Evolutionary conservation across 495 filamentous ascomycete species (phyloP).

Genomic region (Annulohypoxylon nitens): DNA sequence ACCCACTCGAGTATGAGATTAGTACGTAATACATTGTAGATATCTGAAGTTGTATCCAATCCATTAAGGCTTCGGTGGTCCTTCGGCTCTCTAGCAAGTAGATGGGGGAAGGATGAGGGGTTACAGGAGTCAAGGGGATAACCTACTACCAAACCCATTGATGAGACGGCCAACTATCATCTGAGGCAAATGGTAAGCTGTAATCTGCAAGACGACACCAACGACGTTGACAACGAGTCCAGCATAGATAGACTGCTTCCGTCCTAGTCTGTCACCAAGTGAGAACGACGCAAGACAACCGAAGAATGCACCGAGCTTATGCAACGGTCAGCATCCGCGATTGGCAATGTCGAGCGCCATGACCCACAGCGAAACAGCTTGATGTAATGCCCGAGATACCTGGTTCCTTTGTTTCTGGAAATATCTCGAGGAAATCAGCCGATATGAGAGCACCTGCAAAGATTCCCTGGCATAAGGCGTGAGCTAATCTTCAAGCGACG

Average conservation of each 20-base stretch:
- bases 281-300: conserved; percentile 49
- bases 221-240: conserved; percentile 49
- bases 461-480: conserved; percentile 42
- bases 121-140: not conserved
- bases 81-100: not conserved
- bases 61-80: conserved; percentile 20
- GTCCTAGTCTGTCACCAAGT: conserved; percentile 52
- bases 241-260: conserved; percentile 53
- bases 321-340: conserved; percentile 56
- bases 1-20: conserved; percentile 42
- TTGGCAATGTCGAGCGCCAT: conserved; percentile 26
- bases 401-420: conserved; percentile 50
- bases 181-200: conserved; percentile 52
- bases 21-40: conserved; percentile 24
- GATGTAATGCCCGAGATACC: conserved; percentile 55
- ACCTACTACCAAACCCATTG: conserved; percentile 49
- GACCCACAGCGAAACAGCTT: conserved; percentile 54
- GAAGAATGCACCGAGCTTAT: conserved; percentile 65
- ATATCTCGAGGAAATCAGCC: conserved; percentile 49
- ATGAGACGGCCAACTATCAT: conserved; percentile 50
- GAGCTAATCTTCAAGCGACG: conserved; percentile 26
- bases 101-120: not conserved
- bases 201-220: conserved; percentile 51
- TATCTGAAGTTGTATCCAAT: conserved; percentile 21
- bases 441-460: conserved; percentile 53